These are phyloP conservation scores for Ceratocystis smalleyi DNA, from an alignment of 2,329 filamentous ascomycete genomes.

Conservation along the genomic window DNA sequence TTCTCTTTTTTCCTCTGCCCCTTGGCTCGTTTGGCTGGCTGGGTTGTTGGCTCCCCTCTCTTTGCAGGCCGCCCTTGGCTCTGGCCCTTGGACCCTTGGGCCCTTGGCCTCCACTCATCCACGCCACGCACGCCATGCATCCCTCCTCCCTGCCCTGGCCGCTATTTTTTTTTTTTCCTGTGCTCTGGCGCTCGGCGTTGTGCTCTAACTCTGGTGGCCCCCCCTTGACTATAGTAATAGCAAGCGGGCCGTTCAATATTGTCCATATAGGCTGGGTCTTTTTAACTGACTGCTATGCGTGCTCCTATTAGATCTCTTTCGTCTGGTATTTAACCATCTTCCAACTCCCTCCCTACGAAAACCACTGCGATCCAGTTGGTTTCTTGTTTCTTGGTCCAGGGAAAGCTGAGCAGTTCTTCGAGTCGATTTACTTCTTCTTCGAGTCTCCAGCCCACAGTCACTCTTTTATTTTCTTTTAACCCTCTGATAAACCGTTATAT, in stretches of 20 bases:
- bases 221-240: constrained; percentile 5
- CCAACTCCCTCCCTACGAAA: constrained; percentile 18
- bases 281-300: constrained; percentile 15
- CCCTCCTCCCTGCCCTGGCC: constrained; percentile 3
- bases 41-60: too few species aligned
- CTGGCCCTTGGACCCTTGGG: constrained; percentile 4
- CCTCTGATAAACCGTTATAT: background rate
- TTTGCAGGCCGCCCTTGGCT: background rate
- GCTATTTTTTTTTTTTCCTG: constrained; percentile 8
- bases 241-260: background rate
- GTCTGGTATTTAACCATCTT: constrained; percentile 17
- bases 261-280: background rate
- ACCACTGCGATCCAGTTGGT: constrained; percentile 14
- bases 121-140: constrained; percentile 6
- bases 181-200: background rate
- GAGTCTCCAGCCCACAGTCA: constrained; percentile 16
- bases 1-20: constrained; percentile 2
- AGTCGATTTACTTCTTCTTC: constrained; percentile 17
- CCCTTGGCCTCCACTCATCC: background rate
- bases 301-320: constrained; percentile 14
- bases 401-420: constrained; percentile 16
- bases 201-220: background rate
- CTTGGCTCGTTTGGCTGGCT: constrained; percentile 1
- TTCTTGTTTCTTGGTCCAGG: constrained; percentile 14
- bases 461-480: constrained; percentile 13